A percentile compares a stretch with the other conserved stretches of the same genome.
These are phyloP conservation scores for Proliferodiscus dingleyae DNA, from an alignment of 2,329 filamentous ascomycete species.

Conservation along the genomic window DNA sequence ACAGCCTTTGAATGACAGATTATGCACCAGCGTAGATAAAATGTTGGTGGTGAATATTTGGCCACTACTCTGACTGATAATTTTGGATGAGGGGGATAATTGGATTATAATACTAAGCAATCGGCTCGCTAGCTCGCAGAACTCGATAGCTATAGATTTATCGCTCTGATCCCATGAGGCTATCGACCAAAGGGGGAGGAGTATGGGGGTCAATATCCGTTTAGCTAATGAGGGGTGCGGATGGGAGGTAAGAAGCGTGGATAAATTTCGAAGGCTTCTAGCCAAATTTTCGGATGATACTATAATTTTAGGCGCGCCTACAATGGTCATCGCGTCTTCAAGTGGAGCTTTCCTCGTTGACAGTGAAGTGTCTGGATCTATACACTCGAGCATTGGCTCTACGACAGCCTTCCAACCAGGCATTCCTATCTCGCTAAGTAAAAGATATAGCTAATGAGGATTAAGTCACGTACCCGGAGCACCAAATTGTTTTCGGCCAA, in stretches of 20 bases:
- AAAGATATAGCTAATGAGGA: constrained; percentile 9
- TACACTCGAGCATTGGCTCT: constrained; percentile 48
- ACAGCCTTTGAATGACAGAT: constrained; percentile 53
- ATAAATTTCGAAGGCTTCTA: constrained; percentile 49
- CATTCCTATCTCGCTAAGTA: constrained; percentile 36
- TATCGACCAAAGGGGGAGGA: constrained; percentile 60
- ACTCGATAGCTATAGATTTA: constrained; percentile 34
- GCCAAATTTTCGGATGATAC: constrained; percentile 45
- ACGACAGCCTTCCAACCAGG: constrained; percentile 61
- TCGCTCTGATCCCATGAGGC: constrained; percentile 44
- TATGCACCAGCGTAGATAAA: constrained; percentile 44
- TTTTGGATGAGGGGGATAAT: constrained; percentile 39
- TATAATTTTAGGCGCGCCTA: constrained; percentile 18
- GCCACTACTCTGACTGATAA: neutral
- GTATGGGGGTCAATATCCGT: constrained; percentile 52
- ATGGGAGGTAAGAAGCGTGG: constrained; percentile 54
- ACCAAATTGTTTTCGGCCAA: constrained; percentile 59
- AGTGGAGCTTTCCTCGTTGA: neutral
- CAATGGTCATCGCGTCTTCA: constrained; percentile 12
- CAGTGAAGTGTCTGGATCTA: constrained; percentile 38
- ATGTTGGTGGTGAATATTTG: constrained; percentile 29
- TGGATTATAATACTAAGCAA: constrained; percentile 54
- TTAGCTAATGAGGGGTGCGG: constrained; percentile 62
- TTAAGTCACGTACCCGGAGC: constrained; percentile 47
- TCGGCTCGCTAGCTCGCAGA: constrained; percentile 42